Evolutionary conservation across 306 rosid genomes (phyloP), one percentile per base, ranked within the genome.

Genomic region (Abrus pulchellus): DNA sequence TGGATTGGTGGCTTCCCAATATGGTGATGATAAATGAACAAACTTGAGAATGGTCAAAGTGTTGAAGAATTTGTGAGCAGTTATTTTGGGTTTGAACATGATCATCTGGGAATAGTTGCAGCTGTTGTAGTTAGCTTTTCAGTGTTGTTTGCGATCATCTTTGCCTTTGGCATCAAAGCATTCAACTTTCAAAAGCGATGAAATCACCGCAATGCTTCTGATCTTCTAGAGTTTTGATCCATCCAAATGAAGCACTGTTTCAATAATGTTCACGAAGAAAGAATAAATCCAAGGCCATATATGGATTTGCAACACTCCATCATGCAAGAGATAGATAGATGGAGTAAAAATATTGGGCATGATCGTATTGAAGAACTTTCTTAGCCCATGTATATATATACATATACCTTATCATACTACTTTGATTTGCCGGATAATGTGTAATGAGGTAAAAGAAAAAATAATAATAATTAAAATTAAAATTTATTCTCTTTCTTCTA

Each of bases 151-250:
- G 97, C 82, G 0, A 60, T 91, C 78, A 81, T 84, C 14, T 91
- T 85, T 47, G 91, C 94, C 63, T 86, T 67, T 44, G 72, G 87
- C 5, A 88, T 87, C 4, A 86, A 72, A 81, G 68, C 90, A 63
- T 84, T 90, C 36, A 90, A 90, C 83, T 92, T 88, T 79, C 94
- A 88, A 75, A 85, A 68, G 45, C 80, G 90, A 82, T 90, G 81
- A 87, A 47, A 7, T 47, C 27, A 68, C 1, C 10, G 1, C 43
- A 28, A 50, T 13, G 7, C 49, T 33, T 43, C 40, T 20, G 20
- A 5, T 38, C 41, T 38, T 7, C 9, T 13, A 52, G n/a, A n/a
- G 49, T 4, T 5, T 40, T 13, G 1, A 32, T 32, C 4, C 20
- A 61, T 34, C 44, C 7, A 13, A 20, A 20, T 20, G 20, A 20